A percentile compares a stretch with the other conserved stretches of the same genome.
Evolutionary conservation across 2,329 filamentous ascomycete species (phyloP).

Genomic region (Leptographium wingfieldii): DNA sequence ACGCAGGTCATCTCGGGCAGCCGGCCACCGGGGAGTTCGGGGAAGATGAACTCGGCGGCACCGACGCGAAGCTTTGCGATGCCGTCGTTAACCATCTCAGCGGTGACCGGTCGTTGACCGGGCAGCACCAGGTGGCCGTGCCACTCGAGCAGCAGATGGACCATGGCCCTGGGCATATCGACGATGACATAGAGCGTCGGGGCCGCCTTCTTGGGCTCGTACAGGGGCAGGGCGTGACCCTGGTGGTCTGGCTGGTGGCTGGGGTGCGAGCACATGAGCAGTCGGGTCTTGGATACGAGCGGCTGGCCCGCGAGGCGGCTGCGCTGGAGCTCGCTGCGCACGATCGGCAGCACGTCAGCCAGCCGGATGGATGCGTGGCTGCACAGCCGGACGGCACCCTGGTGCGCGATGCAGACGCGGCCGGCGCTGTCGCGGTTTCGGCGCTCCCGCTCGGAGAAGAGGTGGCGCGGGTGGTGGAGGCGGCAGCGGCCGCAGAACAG

Average conservation of each 20-base stretch:
- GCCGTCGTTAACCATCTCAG: not conserved
- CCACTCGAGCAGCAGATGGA: not conserved
- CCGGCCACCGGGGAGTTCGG: not conserved
- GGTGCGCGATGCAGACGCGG: not conserved
- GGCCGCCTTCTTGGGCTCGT: not conserved
- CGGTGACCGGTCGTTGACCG: not conserved
- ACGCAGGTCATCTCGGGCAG: not conserved
- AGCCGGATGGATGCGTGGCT: not conserved
- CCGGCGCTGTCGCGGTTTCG: not conserved
- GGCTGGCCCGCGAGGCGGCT: too few relatives aligned
- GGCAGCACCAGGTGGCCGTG: not conserved
- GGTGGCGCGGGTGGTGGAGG: not conserved
- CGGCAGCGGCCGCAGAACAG: not conserved
- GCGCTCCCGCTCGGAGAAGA: not conserved
- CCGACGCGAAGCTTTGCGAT: not conserved
- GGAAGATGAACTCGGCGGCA: not conserved
- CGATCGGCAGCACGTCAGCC: not conserved
- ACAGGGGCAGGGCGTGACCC: not conserved
- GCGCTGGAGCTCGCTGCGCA: not conserved
- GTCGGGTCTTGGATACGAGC: too few relatives aligned
- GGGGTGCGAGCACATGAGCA: not conserved
- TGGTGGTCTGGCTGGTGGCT: not conserved
- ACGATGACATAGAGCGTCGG: not conserved
- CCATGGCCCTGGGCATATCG: not conserved
- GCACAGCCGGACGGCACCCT: not conserved